phyloP scores from a whole-genome alignment of 2,329 filamentous ascomycete species.

The Colletotrichum sp. region DNA sequence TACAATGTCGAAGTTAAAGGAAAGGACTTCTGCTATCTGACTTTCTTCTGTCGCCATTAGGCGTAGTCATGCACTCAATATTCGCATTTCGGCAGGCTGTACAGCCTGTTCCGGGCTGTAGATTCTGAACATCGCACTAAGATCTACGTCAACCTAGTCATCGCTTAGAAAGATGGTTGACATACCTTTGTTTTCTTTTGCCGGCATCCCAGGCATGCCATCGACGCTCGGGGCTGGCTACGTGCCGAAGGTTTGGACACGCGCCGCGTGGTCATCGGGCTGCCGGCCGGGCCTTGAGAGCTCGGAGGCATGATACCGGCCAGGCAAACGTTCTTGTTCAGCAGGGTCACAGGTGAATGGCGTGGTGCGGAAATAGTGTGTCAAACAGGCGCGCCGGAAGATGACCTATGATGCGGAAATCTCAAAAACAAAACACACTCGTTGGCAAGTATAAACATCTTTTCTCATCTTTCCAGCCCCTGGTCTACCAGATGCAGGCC shows the following conservation, averaged over 20 bases:
- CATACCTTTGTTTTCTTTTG: not conserved
- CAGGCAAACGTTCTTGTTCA: not conserved
- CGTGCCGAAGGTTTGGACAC: not conserved
- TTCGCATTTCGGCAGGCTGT: not conserved
- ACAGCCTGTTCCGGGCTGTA: not conserved
- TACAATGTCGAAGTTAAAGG: not conserved
- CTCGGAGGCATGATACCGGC: not conserved
- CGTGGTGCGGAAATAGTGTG: not conserved
- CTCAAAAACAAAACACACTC: not conserved
- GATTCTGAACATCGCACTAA: not conserved
- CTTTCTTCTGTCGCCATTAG: not conserved
- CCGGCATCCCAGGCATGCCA: not conserved
- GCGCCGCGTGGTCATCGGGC: not conserved
- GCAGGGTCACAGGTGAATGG: not conserved
- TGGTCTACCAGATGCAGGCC: not conserved
- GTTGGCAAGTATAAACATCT: not conserved
- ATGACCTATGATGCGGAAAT: not conserved
- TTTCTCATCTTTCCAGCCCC: not conserved
- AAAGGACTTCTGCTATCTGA: not conserved
- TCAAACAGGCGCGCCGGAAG: not conserved
- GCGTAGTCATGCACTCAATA: not conserved
- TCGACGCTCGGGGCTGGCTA: not conserved
- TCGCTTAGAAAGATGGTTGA: accelerated
- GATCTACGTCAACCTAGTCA: not conserved
- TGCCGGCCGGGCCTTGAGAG: not conserved